Percentiles rank a stretch among this genome's conserved stretches.
Evolutionary conservation across 139 green algal species (phyloP).

Genomic region (Tetraselmis chui): DNA sequence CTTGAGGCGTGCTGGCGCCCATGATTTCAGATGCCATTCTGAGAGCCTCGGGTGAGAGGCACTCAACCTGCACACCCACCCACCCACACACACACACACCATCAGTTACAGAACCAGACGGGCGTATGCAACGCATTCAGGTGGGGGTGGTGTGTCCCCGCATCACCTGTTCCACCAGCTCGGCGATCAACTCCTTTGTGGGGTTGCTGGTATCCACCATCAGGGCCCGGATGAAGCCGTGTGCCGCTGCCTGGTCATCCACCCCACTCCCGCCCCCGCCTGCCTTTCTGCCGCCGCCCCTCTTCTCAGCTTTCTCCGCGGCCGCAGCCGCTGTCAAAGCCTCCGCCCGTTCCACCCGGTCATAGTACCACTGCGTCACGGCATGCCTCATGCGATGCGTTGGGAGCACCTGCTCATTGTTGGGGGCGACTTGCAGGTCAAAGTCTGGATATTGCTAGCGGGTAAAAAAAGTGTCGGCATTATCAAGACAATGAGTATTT

Average conservation of each 20-base stretch:
- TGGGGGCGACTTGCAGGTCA: no score
- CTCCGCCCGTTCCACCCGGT: conserved; percentile 26
- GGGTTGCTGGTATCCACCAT: not conserved
- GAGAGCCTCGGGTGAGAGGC: not conserved
- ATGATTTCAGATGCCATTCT: not conserved
- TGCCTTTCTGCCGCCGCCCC: conserved; percentile 5
- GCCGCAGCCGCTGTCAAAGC: conserved; percentile 22
- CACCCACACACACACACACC: no score
- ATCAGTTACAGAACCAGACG: not conserved
- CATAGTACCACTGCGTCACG: conserved; percentile 49
- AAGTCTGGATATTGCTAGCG: no score
- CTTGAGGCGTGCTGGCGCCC: conserved; percentile 1
- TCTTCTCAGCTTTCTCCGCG: not conserved
- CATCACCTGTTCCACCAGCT: not conserved
- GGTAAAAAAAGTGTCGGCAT: no score
- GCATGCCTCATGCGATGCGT: conserved; percentile 21
- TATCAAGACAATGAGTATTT: no score
- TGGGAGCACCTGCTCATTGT: conserved; percentile 30
- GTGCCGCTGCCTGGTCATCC: not conserved
- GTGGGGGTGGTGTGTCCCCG: not conserved
- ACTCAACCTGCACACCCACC: not conserved
- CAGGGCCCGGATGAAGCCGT: conserved; percentile 7
- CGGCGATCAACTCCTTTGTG: not conserved
- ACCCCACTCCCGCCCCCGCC: not conserved
- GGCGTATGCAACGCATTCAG: no score